These are phyloP conservation scores for Phaseolus coccineus DNA, from an alignment of 331 rosid species.

Conservation along the genomic window DNA sequence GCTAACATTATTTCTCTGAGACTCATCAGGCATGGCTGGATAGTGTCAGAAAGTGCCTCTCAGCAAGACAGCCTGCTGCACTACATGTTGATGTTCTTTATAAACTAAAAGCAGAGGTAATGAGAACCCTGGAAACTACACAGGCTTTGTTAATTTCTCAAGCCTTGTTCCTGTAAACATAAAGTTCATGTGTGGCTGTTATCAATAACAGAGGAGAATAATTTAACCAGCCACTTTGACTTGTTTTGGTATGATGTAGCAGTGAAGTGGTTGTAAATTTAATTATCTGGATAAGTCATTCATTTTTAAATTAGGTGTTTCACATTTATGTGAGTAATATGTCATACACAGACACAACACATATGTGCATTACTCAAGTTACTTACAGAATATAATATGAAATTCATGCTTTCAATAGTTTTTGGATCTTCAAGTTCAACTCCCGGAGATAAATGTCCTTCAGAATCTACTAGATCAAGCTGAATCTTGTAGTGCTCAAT, in stretches of 20 bases:
- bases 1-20: conserved; percentile 50
- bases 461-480: conserved; percentile 66
- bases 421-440: conserved; percentile 69
- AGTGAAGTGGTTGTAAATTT: neutral
- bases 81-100: conserved; percentile 66
- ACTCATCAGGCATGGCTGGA: conserved; percentile 70
- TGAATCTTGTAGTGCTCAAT: conserved; percentile 66
- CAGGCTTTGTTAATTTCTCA: conserved; percentile 34
- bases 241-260: neutral
- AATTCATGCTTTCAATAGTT: conserved; percentile 56
- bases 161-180: conserved; percentile 29
- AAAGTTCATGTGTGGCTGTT: conserved; percentile 9
- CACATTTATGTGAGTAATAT: conserved; percentile 12
- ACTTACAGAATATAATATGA: conserved; percentile 31
- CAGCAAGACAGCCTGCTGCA: conserved; percentile 55
- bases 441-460: conserved; percentile 69
- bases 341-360: conserved; percentile 10
- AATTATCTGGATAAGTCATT: conserved; percentile 22
- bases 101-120: conserved; percentile 81
- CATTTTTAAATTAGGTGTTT: neutral
- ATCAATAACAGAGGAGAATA: neutral
- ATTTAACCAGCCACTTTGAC: neutral
- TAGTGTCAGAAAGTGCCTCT: conserved; percentile 64
- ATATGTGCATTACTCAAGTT: conserved; percentile 21
- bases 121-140: conserved; percentile 33